phyloP scores from a whole-genome alignment of 1,139 yeast species.

The Scheffersomyces lignicola region DNA sequence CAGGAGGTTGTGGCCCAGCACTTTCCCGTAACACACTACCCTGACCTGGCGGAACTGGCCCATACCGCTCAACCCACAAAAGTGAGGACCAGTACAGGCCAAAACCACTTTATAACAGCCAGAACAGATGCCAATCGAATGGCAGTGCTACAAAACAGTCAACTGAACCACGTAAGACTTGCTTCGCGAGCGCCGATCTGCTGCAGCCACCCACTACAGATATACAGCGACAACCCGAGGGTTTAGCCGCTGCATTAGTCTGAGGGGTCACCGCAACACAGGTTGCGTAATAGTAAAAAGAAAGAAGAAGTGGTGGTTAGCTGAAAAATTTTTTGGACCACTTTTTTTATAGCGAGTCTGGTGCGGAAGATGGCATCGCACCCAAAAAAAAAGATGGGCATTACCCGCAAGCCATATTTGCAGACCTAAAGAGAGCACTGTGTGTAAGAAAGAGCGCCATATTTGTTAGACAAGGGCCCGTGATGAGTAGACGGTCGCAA shows the following conservation, averaged over 20 bases:
- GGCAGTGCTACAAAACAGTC: constrained; percentile 17
- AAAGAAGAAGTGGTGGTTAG: constrained; percentile 6
- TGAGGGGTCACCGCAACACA: constrained; percentile 52
- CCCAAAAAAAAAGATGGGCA: background rate
- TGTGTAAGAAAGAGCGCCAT: too few relatives aligned
- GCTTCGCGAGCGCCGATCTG: constrained; percentile 76
- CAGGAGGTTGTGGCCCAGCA: constrained; percentile 17
- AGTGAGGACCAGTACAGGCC: constrained; percentile 42
- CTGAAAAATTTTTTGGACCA: constrained; percentile 1
- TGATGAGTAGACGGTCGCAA: constrained; percentile 11
- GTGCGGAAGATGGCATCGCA: background rate
- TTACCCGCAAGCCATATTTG: too few relatives aligned
- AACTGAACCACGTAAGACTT: constrained; percentile 33
- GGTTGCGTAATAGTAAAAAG: constrained; percentile 37
- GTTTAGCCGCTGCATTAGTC: constrained; percentile 25
- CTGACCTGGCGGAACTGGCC: too few relatives aligned
- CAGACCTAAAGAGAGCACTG: too few relatives aligned
- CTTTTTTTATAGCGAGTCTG: background rate
- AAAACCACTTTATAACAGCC: constrained; percentile 27
- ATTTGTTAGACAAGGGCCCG: constrained; percentile 7
- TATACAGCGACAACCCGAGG: constrained; percentile 28
- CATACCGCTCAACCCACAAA: constrained; percentile 63
- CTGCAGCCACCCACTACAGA: constrained; percentile 44
- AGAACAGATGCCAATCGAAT: constrained; percentile 19
- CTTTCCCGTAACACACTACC: constrained; percentile 14